These are phyloP conservation scores for Scheffersomyces ergatensis DNA, from an alignment of 805 yeast genomes.

Conservation along the genomic window DNA sequence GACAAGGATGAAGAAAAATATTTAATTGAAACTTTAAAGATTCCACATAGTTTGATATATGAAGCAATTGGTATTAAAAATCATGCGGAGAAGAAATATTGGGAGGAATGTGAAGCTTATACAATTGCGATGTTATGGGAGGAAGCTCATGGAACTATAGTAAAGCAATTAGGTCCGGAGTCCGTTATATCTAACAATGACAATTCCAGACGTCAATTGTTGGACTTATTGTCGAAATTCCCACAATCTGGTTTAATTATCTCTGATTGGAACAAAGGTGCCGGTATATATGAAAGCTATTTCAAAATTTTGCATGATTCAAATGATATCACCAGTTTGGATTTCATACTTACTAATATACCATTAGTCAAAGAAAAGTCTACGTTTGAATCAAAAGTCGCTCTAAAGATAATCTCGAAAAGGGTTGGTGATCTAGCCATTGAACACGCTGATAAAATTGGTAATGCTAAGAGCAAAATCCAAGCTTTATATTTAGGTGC, in stretches of 20 bases:
- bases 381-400: constrained; percentile 41
- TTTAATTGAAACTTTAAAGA: constrained; percentile 35
- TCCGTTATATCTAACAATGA: constrained; percentile 52
- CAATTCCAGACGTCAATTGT: constrained; percentile 32
- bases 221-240: constrained; percentile 38
- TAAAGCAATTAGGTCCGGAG: constrained; percentile 67
- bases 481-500: constrained; percentile 1
- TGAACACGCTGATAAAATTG: not conserved
- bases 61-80: constrained; percentile 62
- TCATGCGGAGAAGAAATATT: constrained; percentile 46
- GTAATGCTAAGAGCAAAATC: not conserved
- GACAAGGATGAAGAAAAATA: constrained; percentile 27
- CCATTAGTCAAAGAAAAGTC: constrained; percentile 32
- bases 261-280: constrained; percentile 54
- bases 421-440: constrained; percentile 42
- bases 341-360: constrained; percentile 44
- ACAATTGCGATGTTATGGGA: constrained; percentile 57
- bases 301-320: constrained; percentile 24
- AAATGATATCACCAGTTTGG: constrained; percentile 20
- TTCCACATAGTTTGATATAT: constrained; percentile 49
- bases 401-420: constrained; percentile 53
- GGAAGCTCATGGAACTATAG: constrained; percentile 62
- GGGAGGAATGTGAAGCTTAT: constrained; percentile 60
- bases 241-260: constrained; percentile 40
- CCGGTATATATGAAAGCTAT: constrained; percentile 56